Base-by-base conservation (phyloP, 805 yeast genomes). In the Candida suzukii region DNA sequence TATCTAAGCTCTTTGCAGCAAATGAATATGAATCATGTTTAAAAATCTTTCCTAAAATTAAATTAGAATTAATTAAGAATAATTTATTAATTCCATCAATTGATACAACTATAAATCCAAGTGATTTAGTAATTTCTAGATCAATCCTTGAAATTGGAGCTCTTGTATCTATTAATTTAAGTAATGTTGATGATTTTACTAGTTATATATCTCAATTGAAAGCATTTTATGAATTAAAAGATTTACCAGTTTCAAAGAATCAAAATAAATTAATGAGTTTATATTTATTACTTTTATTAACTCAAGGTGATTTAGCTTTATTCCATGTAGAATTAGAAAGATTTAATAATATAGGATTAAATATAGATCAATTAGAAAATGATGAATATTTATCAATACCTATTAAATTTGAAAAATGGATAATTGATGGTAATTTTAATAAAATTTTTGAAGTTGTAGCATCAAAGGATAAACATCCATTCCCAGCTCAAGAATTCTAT, bases 351-450 rank as follows among this genome's bases (percentile, higher is more conserved):
- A 63, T 66, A 39, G 56, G 58, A 18, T 41, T 68, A 53, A 52
- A 57, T 59, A 46, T 64, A 35, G 70, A 66, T 46, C 71, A 71
- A 40, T 67, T 77, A 46, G 91, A 87, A 50, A 68, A 71, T 28
- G 95, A 86, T 58, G 68, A 73, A 49, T 86, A 73, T 58, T 68
- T 91, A 50, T 74, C 78, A 37, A 88, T 88, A 59, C 98, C 98
- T 20, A 80, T 91, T 41, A 80, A 80, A 51, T 78, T 93, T 52
- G 98, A 93, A 61, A 80, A 86, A 49, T 87, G 95, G 83, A 75
- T 93, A 49, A 88, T 91, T 83, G 98, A 93, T 65, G 99, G 99
- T 34, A 84, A 91, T 49, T 93, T 90, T 63, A 93, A 88, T 61
- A 86, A 86, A 62, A 91, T 90, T 36, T 85, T 93, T 83, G 81